Base-by-base conservation (phyloP, 441 rosid genomes). In the Erodium moschatum region DNA sequence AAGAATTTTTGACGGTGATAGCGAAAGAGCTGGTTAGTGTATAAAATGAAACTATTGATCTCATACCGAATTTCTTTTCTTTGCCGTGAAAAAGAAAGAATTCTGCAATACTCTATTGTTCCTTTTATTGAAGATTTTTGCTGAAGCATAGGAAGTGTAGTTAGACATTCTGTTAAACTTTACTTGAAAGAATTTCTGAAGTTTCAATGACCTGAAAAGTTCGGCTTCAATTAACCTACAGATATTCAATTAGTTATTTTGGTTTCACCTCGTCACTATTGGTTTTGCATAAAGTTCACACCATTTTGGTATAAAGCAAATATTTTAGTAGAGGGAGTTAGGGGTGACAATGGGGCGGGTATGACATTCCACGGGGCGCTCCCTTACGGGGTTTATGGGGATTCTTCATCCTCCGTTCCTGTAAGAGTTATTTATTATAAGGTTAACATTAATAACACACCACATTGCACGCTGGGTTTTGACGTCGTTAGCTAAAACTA, bases 1-100 rank as follows among this genome's bases (percentile, higher is more conserved):
- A 94, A 94, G 78, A 86, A 90, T 80, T 75, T 86, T 81, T 94
- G 60, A 52, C 20, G 4, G 60, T 15, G 91, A 86, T 74, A 66
- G 76, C 72, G 70, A 78, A 68, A 52, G 61, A 70, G 46, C 56
- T 74, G 73, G 46, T 69, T 72, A 40, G 67, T 54, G 66, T 81
- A 76, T 76, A 79, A 75, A 79, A 46, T 46, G 74, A 74, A 75
- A 46, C 56, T 70, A 35, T 35, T 7, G 40, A 5, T 35, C 40
- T 35, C 52, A 46, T 75, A 16, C 56, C 29, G 11, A n/a, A 21
- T 35, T 44, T 61, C 70, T 35, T 5, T 68, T 21, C 44, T 56
- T 66, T 66, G 64, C 5, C 27, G 20, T 64, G 61, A 72, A 63
- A 75, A 68, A 68, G 40, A 35, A 35, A 5, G 42, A 65, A n/a